phyloP scores from a whole-genome alignment of 257 asterid species.

The Lithospermum erythrorhizon region DNA sequence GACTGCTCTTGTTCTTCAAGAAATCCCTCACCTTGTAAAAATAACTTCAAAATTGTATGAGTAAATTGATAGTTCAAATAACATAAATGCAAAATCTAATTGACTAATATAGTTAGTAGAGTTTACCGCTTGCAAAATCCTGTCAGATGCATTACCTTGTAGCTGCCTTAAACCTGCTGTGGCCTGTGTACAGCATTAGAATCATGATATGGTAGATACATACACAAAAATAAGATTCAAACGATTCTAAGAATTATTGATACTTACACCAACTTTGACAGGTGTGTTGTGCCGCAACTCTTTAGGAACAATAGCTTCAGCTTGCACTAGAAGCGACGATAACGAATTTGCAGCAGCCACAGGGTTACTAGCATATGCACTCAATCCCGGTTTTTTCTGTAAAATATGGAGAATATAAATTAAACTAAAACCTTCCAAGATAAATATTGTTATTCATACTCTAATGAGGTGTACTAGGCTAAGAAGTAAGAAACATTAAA shows the following conservation, averaged over 20 bases:
- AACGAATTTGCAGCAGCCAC: conserved; percentile 47
- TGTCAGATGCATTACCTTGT: conserved; percentile 44
- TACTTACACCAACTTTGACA: conserved; percentile 61
- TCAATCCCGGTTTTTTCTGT: conserved; percentile 57
- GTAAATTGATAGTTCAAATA: neutral
- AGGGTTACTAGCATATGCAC: conserved; percentile 47
- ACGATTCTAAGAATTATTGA: neutral
- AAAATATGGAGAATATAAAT: neutral
- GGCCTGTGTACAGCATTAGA: conserved; percentile 32
- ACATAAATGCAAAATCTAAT: neutral
- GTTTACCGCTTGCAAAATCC: conserved; percentile 53
- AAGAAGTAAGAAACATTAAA: neutral
- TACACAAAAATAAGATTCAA: neutral
- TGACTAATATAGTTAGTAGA: conserved; percentile 5
- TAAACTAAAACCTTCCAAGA: neutral
- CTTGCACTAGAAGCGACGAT: conserved; percentile 31
- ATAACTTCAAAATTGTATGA: neutral
- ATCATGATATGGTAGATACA: neutral
- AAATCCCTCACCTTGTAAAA: conserved; percentile 41
- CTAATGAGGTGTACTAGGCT: neutral
- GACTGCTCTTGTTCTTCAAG: conserved; percentile 34
- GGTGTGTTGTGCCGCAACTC: conserved; percentile 38
- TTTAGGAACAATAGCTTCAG: conserved; percentile 40
- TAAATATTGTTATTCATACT: neutral
- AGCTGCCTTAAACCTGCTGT: conserved; percentile 72